These are phyloP conservation scores for Colletotrichum siamense DNA, from an alignment of 2,329 filamentous ascomycete species.

Conservation along the genomic window DNA sequence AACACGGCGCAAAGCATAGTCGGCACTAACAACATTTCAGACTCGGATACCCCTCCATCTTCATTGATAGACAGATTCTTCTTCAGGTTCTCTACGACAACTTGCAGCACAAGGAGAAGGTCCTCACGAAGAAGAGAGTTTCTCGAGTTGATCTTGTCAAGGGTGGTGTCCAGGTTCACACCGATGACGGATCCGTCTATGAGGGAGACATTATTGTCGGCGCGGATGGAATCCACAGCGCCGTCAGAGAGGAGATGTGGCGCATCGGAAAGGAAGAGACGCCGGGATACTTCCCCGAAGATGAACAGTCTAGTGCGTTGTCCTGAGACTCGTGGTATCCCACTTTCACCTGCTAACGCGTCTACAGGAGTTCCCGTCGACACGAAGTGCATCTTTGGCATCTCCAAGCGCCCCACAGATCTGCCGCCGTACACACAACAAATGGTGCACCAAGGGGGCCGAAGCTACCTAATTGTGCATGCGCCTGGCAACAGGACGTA, in stretches of 20 bases:
- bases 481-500: constrained; percentile 35
- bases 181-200: constrained; percentile 32
- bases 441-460: constrained; percentile 20
- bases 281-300: constrained; percentile 26
- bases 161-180: constrained; percentile 31
- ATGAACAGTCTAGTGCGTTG: constrained; percentile 19
- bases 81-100: constrained; percentile 38
- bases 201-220: constrained; percentile 41
- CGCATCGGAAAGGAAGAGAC: constrained; percentile 25
- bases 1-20: rapidly evolving
- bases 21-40: neutral
- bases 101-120: constrained; percentile 30
- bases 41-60: constrained; percentile 33
- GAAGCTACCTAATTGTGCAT: constrained; percentile 32
- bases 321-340: too few species aligned
- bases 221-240: constrained; percentile 46
- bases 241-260: constrained; percentile 35
- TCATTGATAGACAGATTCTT: constrained; percentile 42
- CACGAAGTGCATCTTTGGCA: constrained; percentile 43
- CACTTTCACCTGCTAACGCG: neutral
- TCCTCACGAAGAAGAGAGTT: constrained; percentile 23
- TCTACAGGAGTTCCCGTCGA: neutral
- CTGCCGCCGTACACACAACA: neutral
- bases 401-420: constrained; percentile 28
- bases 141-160: constrained; percentile 1